These are phyloP conservation scores for Globisporangium irregulare DNA, from an alignment of 352 stramenopile species.

Conservation along the genomic window DNA sequence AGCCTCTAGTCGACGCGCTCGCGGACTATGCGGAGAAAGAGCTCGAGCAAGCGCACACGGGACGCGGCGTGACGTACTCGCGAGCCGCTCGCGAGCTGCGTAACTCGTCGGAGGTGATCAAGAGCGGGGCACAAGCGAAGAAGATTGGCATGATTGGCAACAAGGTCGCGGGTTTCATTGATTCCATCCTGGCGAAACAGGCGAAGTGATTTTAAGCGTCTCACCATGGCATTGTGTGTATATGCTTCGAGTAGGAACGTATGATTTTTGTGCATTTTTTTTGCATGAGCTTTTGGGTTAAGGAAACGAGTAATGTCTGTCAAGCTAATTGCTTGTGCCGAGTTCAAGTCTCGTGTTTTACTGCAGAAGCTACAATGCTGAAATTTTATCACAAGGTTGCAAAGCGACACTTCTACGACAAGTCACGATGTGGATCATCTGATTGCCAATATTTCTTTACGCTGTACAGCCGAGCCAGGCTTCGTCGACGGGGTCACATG, in stretches of 20 bases:
- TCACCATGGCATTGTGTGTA: too few species aligned
- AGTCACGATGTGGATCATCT: too few species aligned
- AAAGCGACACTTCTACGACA: too few species aligned
- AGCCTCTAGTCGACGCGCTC: slow-evolving; percentile 60
- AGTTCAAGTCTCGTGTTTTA: too few species aligned
- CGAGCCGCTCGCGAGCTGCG: slow-evolving; percentile 56
- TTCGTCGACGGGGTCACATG: neutral
- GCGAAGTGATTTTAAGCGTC: neutral
- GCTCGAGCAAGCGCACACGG: slow-evolving; percentile 45
- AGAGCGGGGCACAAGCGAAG: slow-evolving; percentile 45
- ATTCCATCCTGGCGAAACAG: slow-evolving; percentile 30
- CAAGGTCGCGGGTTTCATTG: slow-evolving; percentile 61
- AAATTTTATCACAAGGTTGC: too few species aligned
- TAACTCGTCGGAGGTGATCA: slow-evolving; percentile 44
- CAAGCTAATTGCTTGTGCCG: neutral
- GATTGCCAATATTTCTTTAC: neutral
- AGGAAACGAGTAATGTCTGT: neutral
- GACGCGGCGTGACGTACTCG: slow-evolving; percentile 59
- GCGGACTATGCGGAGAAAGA: slow-evolving; percentile 55
- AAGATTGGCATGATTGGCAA: slow-evolving; percentile 53
- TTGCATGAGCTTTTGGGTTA: neutral
- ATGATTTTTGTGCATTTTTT: too few species aligned
- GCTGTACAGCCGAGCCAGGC: neutral
- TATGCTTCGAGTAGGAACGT: too few species aligned
- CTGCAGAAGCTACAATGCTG: too few species aligned